Evolutionary conservation across 108 stramenopile species (phyloP).

Genomic region (Cyclotella atomus): DNA sequence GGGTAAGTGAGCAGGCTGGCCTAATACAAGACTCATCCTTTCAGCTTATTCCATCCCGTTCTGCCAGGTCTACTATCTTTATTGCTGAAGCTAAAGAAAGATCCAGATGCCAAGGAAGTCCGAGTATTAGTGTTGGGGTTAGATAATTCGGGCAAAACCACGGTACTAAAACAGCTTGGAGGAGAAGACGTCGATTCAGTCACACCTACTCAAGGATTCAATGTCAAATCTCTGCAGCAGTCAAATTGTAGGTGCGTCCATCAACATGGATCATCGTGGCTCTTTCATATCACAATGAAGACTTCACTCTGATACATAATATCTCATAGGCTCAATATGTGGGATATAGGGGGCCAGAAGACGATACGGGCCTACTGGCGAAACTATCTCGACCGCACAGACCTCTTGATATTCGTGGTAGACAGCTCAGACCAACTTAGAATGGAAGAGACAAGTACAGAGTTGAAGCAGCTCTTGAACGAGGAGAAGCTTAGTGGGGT

Average conservation of each 20-base stretch:
- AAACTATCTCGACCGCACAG: conserved; percentile 68
- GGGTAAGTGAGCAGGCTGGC: no score
- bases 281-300: no score
- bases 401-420: conserved; percentile 62
- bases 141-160: conserved; percentile 83
- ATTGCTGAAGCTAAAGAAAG: no score
- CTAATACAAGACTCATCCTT: no score
- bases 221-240: conserved; percentile 71
- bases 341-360: conserved; percentile 79
- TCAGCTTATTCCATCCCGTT: no score
- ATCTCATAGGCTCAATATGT: conserved; percentile 80
- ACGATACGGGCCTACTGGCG: conserved; percentile 67
- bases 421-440: conserved; percentile 60
- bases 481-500: conserved; percentile 66
- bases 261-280: no score
- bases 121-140: conserved; percentile 70
- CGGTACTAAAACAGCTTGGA: conserved; percentile 69
- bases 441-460: conserved; percentile 57
- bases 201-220: conserved; percentile 82
- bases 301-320: no score
- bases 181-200: conserved; percentile 66
- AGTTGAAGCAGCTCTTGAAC: conserved; percentile 51
- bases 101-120: conserved; percentile 76
- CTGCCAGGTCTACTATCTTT: no score
- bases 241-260: conserved; percentile 71